Percentiles rank a stretch among this genome's conserved stretches.
phyloP scores from a whole-genome alignment of 495 filamentous ascomycete genomes.

The Hypoxylon cercidicola region DNA sequence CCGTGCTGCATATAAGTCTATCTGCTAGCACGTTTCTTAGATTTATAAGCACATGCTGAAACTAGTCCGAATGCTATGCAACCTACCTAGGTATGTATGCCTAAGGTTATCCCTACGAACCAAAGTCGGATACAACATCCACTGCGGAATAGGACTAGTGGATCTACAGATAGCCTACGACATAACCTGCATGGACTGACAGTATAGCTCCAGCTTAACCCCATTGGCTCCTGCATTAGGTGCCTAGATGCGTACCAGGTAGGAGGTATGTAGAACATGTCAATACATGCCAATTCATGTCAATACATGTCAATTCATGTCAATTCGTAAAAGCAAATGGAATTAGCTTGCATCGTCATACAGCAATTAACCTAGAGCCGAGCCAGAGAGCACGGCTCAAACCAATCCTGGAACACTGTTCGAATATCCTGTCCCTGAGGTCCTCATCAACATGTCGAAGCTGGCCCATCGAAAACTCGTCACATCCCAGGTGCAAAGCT shows the following conservation, averaged over 20 bases:
- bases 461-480: slow-evolving; percentile 18
- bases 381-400: slow-evolving; percentile 31
- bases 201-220: not conserved
- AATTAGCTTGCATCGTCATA: slow-evolving; percentile 37
- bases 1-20: too few relatives aligned
- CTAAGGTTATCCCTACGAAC: too few relatives aligned
- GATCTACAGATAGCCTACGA: not conserved
- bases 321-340: slow-evolving; percentile 33
- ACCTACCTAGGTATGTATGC: too few relatives aligned
- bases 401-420: slow-evolving; percentile 20
- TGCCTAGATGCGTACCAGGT: not conserved
- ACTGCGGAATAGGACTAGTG: too few relatives aligned
- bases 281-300: too few relatives aligned
- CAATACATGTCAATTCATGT: too few relatives aligned
- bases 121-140: too few relatives aligned
- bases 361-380: slow-evolving; percentile 39
- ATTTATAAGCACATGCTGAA: slow-evolving; percentile 4
- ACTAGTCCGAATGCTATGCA: too few relatives aligned
- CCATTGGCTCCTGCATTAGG: slow-evolving; percentile 9
- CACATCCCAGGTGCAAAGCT: slow-evolving; percentile 17
- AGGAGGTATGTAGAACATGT: slow-evolving; percentile 24
- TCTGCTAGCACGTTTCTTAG: not conserved
- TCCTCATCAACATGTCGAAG: slow-evolving; percentile 33
- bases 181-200: not conserved
- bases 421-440: slow-evolving; percentile 18